Evolutionary conservation across 257 asterid genomes (phyloP).

Genomic region (Echium plantagineum): DNA sequence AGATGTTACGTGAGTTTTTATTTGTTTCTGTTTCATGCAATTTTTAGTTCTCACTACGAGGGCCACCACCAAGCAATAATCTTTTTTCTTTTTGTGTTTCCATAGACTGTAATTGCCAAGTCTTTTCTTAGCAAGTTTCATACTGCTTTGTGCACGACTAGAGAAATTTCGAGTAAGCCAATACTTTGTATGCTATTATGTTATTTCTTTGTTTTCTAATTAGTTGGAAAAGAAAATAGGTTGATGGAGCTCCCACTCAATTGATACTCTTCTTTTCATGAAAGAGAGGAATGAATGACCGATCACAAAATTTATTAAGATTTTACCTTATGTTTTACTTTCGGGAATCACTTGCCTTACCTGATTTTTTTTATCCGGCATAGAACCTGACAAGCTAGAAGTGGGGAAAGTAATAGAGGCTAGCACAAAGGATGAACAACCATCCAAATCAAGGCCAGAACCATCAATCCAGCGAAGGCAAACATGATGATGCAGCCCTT

Average conservation of each 20-base stretch:
- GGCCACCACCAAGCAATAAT: too few species aligned
- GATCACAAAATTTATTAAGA: background rate
- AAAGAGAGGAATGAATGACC: background rate
- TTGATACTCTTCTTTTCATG: background rate
- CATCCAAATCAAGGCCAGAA: constrained; percentile 30
- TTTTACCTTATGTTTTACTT: background rate
- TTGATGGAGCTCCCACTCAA: too few species aligned
- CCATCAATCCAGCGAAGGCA: constrained; percentile 54
- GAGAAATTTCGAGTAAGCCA: too few species aligned
- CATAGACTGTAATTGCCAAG: too few species aligned
- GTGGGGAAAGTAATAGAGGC: background rate
- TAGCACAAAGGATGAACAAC: constrained; percentile 28
- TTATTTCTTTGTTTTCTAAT: background rate
- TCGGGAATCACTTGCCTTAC: background rate
- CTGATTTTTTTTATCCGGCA: too few species aligned
- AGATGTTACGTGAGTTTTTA: too few species aligned
- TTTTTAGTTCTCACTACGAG: too few species aligned
- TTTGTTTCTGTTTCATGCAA: too few species aligned
- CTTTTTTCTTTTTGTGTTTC: too few species aligned
- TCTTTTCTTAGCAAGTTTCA: too few species aligned
- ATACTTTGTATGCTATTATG: background rate
- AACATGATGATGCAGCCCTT: constrained; percentile 72
- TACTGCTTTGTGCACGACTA: too few species aligned
- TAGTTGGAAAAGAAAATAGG: background rate
- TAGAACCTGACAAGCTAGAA: background rate